Evolutionary conservation across 1,139 yeast genomes (phyloP).

Genomic region (Yamadazyma triangularis): DNA sequence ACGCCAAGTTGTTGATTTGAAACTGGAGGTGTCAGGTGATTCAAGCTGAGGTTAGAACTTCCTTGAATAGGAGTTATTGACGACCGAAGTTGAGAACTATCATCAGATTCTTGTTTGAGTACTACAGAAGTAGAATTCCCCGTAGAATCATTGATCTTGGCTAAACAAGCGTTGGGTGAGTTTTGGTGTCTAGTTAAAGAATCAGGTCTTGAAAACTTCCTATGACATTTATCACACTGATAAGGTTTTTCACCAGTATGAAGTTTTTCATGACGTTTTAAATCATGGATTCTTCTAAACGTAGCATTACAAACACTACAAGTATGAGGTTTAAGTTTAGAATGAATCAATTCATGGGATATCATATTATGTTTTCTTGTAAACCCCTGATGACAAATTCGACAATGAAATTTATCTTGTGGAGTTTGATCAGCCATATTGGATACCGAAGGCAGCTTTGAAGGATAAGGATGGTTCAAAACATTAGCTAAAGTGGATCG

Average conservation of each 20-base stretch:
- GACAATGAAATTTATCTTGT: conserved; percentile 42
- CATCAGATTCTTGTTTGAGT: not conserved
- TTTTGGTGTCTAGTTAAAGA: conserved; percentile 66
- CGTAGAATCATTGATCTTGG: conserved; percentile 4
- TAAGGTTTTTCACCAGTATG: conserved; percentile 78
- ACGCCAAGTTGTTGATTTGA: not conserved
- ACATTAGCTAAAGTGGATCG: not conserved
- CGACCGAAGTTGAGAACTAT: too few species aligned
- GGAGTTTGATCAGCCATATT: too few species aligned
- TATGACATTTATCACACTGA: conserved; percentile 56
- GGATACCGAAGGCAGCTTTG: too few species aligned
- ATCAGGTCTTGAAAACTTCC: conserved; percentile 73
- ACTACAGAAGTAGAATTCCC: not conserved
- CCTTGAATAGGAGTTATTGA: too few species aligned
- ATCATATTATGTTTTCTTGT: conserved; percentile 73
- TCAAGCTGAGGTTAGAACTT: too few species aligned
- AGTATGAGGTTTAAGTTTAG: conserved; percentile 60
- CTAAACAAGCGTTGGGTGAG: conserved; percentile 38
- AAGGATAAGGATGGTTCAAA: too few species aligned
- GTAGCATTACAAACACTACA: conserved; percentile 61
- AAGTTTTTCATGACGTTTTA: conserved; percentile 68
- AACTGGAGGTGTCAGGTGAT: too few species aligned
- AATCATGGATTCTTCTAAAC: conserved; percentile 72
- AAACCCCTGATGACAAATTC: conserved; percentile 57
- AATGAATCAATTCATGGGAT: conserved; percentile 67